phyloP scores from a whole-genome alignment of 176 grass and related monocot genomes.

The Puccinellia tenuiflora region DNA sequence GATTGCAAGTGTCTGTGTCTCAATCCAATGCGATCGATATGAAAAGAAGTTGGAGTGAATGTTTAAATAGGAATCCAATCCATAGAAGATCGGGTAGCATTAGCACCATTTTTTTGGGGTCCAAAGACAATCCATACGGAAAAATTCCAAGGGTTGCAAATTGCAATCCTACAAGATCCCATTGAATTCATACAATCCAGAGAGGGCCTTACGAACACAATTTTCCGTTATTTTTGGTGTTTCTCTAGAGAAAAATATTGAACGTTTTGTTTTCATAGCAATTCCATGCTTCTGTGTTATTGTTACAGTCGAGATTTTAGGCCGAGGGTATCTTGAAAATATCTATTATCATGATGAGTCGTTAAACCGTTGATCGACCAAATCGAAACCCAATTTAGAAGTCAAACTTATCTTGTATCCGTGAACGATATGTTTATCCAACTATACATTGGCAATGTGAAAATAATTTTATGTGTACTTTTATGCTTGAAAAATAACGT shows the following conservation, averaged over 20 bases:
- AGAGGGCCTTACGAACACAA: not conserved
- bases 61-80: not conserved
- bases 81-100: too few relatives aligned
- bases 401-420: not conserved
- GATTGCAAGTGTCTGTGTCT: too few relatives aligned
- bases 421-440: not conserved
- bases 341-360: not conserved
- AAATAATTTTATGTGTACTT: not conserved
- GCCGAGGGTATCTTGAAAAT: not conserved
- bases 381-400: not conserved
- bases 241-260: not conserved
- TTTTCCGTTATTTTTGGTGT: not conserved
- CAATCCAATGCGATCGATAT: too few relatives aligned
- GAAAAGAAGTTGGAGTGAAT: not conserved
- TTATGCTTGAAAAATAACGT: not conserved
- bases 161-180: too few relatives aligned
- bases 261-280: not conserved
- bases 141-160: not conserved
- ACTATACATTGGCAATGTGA: not conserved
- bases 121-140: not conserved
- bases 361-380: not conserved
- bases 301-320: not conserved
- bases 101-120: not conserved
- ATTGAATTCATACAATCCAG: not conserved
- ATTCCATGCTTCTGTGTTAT: not conserved